Evolutionary conservation across 305 asterid species (phyloP).

Genomic region (Solanum hybrid): DNA sequence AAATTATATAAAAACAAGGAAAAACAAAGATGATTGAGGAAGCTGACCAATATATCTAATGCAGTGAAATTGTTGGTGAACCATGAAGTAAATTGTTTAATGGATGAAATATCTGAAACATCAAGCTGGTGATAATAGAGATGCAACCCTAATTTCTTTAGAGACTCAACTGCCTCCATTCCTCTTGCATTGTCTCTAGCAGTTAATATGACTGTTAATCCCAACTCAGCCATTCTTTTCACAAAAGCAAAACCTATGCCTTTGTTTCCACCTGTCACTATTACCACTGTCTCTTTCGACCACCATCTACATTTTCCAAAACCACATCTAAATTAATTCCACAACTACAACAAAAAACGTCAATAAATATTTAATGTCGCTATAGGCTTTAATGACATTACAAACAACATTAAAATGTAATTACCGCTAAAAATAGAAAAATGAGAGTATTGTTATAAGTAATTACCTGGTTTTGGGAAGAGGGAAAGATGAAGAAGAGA

Average conservation of each 20-base stretch:
- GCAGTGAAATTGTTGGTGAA: conserved; percentile 34
- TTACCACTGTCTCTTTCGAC: conserved; percentile 63
- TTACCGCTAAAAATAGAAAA: too few species aligned
- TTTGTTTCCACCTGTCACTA: conserved; percentile 69
- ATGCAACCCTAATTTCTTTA: conserved; percentile 25
- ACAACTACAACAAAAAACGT: too few species aligned
- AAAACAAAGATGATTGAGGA: not conserved
- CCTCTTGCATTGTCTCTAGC: conserved; percentile 51
- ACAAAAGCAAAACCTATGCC: conserved; percentile 72
- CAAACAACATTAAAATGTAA: too few species aligned
- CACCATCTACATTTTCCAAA: conserved; percentile 45
- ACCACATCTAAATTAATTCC: not conserved
- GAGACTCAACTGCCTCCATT: conserved; percentile 30
- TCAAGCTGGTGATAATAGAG: conserved; percentile 49
- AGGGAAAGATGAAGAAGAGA: not conserved
- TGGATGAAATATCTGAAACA: conserved; percentile 42
- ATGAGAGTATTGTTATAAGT: not conserved
- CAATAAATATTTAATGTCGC: too few species aligned
- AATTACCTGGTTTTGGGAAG: not conserved
- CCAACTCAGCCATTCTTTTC: conserved; percentile 43
- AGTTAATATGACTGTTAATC: conserved; percentile 60
- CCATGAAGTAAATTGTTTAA: conserved; percentile 43
- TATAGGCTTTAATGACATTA: too few species aligned
- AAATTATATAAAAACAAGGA: not conserved
- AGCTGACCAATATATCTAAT: conserved; percentile 55